Conservation (phyloP, 2,329 filamentous ascomycete genomes). For the Fusarium goolgardi region DNA sequence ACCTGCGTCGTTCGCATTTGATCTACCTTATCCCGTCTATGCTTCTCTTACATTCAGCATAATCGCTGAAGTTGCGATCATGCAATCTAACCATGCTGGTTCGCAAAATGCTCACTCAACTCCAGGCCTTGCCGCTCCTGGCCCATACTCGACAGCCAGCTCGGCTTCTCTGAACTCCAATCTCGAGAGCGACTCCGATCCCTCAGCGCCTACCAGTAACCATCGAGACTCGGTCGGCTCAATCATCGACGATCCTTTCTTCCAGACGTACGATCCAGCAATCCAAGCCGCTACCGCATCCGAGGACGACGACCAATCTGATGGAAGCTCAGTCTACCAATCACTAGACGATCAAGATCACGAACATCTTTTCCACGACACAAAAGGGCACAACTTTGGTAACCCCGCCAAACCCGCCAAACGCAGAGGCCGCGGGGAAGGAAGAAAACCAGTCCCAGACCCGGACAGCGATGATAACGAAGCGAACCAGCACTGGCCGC, state of each 20-base stretch:
- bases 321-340: slow-evolving; percentile 46
- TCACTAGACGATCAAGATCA: slow-evolving; percentile 47
- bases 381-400: slow-evolving; percentile 20
- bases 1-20: slow-evolving; percentile 25
- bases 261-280: slow-evolving; percentile 58
- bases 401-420: slow-evolving; percentile 14
- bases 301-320: slow-evolving; percentile 41
- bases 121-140: slow-evolving; percentile 40
- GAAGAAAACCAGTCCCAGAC: slow-evolving; percentile 28
- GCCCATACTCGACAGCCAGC: slow-evolving; percentile 28
- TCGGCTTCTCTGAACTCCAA: slow-evolving; percentile 42
- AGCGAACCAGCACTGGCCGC: slow-evolving; percentile 55
- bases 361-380: slow-evolving; percentile 50
- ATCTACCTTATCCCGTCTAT: slow-evolving; percentile 36
- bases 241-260: slow-evolving; percentile 67
- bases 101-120: slow-evolving; percentile 44
- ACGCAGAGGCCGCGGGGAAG: slow-evolving; percentile 32
- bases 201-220: slow-evolving; percentile 29
- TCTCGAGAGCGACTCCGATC: slow-evolving; percentile 39
- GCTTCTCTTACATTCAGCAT: slow-evolving; percentile 40
- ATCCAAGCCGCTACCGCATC: slow-evolving; percentile 45
- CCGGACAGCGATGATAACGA: slow-evolving; percentile 46
- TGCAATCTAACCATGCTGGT: slow-evolving; percentile 45
- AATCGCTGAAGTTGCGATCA: slow-evolving; percentile 49
- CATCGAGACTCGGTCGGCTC: slow-evolving; percentile 63